phyloP scores from a whole-genome alignment of 805 yeast genomes.

The Candida sakaeoensis region DNA sequence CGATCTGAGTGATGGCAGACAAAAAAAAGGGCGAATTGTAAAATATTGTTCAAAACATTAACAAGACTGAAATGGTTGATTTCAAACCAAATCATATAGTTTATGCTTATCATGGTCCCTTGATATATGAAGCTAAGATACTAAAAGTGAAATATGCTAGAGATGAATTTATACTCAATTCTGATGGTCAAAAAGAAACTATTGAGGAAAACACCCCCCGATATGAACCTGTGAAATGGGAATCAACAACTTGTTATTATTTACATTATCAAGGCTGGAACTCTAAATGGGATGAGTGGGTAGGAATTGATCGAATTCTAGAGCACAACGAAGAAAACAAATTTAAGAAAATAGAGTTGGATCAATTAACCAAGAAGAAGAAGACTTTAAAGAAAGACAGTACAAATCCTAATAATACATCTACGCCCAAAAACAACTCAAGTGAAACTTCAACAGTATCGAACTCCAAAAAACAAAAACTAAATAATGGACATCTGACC shows the following conservation, averaged over 20 bases:
- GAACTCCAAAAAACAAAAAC: conserved; percentile 6
- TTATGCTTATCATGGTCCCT: conserved; percentile 86
- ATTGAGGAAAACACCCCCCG: conserved; percentile 21
- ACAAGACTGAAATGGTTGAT: conserved; percentile 46
- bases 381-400: conserved; percentile 9
- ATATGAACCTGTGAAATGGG: conserved; percentile 13
- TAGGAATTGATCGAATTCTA: conserved; percentile 61
- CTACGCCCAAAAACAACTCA: neutral
- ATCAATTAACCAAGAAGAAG: conserved; percentile 21
- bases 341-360: conserved; percentile 62
- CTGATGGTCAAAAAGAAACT: conserved; percentile 37
- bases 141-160: conserved; percentile 59
- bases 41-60: no score
- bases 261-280: conserved; percentile 97
- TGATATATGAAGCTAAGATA: conserved; percentile 85
- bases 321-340: conserved; percentile 66
- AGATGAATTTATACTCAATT: conserved; percentile 34
- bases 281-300: conserved; percentile 97
- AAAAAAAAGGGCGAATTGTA: neutral
- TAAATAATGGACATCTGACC: conserved; percentile 2
- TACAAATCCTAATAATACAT: neutral
- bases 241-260: conserved; percentile 43
- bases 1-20: no score
- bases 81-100: conserved; percentile 26
- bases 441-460: neutral